A percentile compares a stretch with the other conserved stretches of the same genome.
These are phyloP conservation scores for Penicillium sp. DNA, from an alignment of 2,329 filamentous ascomycete genomes.

Conservation along the genomic window DNA sequence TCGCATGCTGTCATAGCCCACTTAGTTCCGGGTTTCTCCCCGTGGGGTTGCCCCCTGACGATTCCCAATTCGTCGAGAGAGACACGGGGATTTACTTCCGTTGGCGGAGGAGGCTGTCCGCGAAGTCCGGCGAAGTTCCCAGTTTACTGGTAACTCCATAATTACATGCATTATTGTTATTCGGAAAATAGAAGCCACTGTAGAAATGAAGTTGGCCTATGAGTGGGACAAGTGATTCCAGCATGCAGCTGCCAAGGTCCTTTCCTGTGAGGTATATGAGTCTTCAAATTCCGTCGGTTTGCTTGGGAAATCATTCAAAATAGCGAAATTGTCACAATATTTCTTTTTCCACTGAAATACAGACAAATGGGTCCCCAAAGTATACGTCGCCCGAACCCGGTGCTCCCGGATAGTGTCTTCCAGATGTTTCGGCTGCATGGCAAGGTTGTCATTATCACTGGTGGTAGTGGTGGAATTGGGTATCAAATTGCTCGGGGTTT, in stretches of 20 bases:
- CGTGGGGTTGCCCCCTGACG: background rate
- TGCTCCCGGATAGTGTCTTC: conserved; percentile 18
- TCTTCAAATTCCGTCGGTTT: background rate
- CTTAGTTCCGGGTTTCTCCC: background rate
- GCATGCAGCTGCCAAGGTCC: background rate
- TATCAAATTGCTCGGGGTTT: conserved; percentile 46
- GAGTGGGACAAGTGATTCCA: background rate
- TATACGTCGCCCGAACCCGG: conserved; percentile 20
- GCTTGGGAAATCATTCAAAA: background rate
- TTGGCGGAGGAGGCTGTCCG: background rate
- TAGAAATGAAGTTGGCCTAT: background rate
- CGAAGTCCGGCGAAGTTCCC: background rate
- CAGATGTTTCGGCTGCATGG: conserved; percentile 18
- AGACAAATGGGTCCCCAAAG: conserved; percentile 7
- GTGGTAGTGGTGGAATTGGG: conserved; percentile 47
- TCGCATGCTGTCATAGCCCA: background rate
- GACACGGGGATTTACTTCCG: background rate
- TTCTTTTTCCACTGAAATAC: too few species aligned
- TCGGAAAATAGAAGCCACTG: background rate
- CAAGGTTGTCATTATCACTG: conserved; percentile 21
- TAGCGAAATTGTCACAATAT: too few species aligned
- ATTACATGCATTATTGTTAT: background rate
- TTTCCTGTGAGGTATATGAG: background rate
- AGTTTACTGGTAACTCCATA: background rate
- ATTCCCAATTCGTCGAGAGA: background rate